Evolutionary conservation across 2,329 filamentous ascomycete genomes (phyloP), one percentile per base, ranked within the genome.

Genomic region (Fusarium albosuccineum): DNA sequence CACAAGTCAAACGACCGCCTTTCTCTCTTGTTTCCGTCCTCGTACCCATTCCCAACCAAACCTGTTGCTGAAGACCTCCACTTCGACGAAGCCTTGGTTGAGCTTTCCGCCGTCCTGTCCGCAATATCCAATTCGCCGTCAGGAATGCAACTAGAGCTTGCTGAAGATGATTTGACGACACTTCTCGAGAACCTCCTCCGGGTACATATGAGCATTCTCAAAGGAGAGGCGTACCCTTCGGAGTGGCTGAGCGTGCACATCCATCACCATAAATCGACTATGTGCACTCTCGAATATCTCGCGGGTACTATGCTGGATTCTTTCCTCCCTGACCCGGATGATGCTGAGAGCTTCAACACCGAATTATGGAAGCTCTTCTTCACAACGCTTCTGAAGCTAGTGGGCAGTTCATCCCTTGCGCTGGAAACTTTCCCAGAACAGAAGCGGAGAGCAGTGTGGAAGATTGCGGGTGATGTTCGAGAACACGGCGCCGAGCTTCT

Each of bases 371-470:
- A 95, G 68, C 85, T 91, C 33, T 97, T 97, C 81, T 97, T 99
- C 76, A 91, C 90, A 16, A 95, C 94, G 0, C 82, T 99, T 30
- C 85, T 99, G 29, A 94, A 92, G 74, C 89, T 98, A 4, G 93
- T 99, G 3, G 92, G 93, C 6, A 97, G 94, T 73, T 90, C 94
- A 36, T 92, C 91, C 0, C 85, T 99, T 17, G 94, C 96, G 0
- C 86, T 99, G 37, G 96, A 99, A 76, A 97, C 94, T 0, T 98
- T 97, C 75, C 94, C 96, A 0, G 97, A 99, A 77, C 96, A 99
- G 80, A 99, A 98, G 81, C 86, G 96, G 45, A 86, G 96, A 57
- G 95, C 96, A 1, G 95, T 98, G 2, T 99, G 97, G 96, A 99
- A 98, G 81, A 97, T 99, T 75, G 96, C 95, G 5, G 96, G 96